These are phyloP conservation scores for Pestalotiopsis sp. DNA, from an alignment of 2,329 filamentous ascomycete species.

Conservation along the genomic window DNA sequence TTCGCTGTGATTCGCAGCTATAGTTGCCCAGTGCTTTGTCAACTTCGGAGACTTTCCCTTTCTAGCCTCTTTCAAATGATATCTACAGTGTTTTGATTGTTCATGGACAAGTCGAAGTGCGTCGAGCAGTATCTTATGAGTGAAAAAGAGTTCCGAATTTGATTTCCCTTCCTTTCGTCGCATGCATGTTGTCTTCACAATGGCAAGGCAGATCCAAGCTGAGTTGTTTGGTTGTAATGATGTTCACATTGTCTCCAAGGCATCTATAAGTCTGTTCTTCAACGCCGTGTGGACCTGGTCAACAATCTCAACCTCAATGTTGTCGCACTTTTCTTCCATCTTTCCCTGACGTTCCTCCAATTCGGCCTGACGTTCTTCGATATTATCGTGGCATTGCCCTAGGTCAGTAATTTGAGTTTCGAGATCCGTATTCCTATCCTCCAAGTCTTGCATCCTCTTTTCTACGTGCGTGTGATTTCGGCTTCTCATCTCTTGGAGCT, in stretches of 20 bases:
- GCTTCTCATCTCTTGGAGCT: constrained; percentile 4
- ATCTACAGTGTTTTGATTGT: no score
- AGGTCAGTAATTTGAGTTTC: constrained; percentile 1
- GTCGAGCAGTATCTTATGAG: no score
- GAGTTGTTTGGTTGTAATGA: not conserved
- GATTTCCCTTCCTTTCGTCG: no score
- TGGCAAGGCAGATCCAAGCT: not conserved
- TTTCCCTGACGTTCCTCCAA: constrained; percentile 11
- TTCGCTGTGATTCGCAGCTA: not conserved
- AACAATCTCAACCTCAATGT: constrained; percentile 10
- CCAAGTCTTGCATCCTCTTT: constrained; percentile 7
- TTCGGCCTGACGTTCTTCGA: constrained; percentile 9
- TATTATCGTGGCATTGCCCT: not conserved
- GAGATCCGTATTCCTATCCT: constrained; percentile 2
- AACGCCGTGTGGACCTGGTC: constrained; percentile 13
- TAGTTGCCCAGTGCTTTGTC: not conserved
- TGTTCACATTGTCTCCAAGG: constrained; percentile 13
- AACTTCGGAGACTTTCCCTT: not conserved
- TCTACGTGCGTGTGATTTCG: not conserved
- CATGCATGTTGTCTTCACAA: not conserved
- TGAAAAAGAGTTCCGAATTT: no score
- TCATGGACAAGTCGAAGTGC: no score
- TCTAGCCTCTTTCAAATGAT: no score
- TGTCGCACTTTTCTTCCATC: constrained; percentile 12
- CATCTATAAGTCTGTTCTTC: constrained; percentile 10